Percentiles rank a stretch among this genome's conserved stretches.
Evolutionary conservation across 257 asterid genomes (phyloP).

Genomic region (Nicotiana noctiflora): DNA sequence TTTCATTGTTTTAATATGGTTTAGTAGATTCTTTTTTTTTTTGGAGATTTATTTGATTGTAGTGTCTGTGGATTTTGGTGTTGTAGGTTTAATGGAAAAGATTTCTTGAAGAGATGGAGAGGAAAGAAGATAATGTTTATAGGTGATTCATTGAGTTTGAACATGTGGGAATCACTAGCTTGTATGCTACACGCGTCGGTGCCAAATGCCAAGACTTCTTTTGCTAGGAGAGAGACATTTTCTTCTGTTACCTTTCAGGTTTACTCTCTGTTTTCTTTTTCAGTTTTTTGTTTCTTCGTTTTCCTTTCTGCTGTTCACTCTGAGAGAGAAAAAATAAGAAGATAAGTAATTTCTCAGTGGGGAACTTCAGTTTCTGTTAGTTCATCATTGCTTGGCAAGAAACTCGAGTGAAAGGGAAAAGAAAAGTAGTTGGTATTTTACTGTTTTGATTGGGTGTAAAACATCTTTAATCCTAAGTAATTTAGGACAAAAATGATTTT

Average conservation of each 20-base stretch:
- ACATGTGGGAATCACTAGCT: slow-evolving; percentile 64
- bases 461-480: not conserved
- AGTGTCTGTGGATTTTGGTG: not conserved
- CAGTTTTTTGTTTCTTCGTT: not conserved
- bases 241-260: slow-evolving; percentile 62
- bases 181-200: slow-evolving; percentile 68
- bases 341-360: not conserved
- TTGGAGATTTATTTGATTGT: not conserved
- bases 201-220: slow-evolving; percentile 32
- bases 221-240: slow-evolving; percentile 31
- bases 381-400: not conserved
- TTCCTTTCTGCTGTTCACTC: not conserved
- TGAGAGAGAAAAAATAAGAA: not conserved
- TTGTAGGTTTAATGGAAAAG: slow-evolving; percentile 54
- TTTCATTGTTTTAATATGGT: no score
- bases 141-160: slow-evolving; percentile 79
- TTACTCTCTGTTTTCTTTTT: not conserved
- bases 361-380: not conserved
- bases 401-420: not conserved
- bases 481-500: not conserved
- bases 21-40: not conserved
- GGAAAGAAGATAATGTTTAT: slow-evolving; percentile 81
- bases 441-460: not conserved
- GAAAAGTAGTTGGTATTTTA: not conserved
- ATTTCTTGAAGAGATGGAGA: slow-evolving; percentile 52